Percentiles rank a stretch among this genome's conserved stretches.
Conservation (phyloP, 2,329 filamentous ascomycete genomes). For the Alternaria gansuensis region DNA sequence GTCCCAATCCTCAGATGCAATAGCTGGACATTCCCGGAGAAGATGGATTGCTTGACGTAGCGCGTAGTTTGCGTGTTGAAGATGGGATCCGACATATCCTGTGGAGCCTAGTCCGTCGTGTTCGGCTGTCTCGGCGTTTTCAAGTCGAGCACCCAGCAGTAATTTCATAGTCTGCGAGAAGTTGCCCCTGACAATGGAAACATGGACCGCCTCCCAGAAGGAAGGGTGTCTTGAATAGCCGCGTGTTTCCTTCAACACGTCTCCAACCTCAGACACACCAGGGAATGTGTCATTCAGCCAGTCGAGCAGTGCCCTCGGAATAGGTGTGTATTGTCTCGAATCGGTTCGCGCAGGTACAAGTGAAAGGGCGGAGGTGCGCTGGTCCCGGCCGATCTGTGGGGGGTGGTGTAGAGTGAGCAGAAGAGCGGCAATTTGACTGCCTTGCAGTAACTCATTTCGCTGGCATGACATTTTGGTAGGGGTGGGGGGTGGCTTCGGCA, state of each 20-base stretch:
- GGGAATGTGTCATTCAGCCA: conserved; percentile 84
- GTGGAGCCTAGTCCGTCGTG: conserved; percentile 70
- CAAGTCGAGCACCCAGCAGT: conserved; percentile 79
- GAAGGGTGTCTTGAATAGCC: conserved; percentile 78
- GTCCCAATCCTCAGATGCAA: conserved; percentile 77
- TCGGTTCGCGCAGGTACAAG: conserved; percentile 38
- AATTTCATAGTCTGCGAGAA: conserved; percentile 72
- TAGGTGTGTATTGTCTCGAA: conserved; percentile 54
- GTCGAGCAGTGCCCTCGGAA: conserved; percentile 81
- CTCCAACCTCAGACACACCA: conserved; percentile 70
- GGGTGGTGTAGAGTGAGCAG: conserved; percentile 79
- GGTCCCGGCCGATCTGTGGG: conserved; percentile 37
- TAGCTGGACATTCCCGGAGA: conserved; percentile 76
- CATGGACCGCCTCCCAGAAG: conserved; percentile 84
- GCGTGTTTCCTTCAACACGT: conserved; percentile 70
- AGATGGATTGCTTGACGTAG: conserved; percentile 73
- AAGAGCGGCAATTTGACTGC: conserved; percentile 78
- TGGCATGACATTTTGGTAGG: conserved; percentile 51
- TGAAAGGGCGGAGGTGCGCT: conserved; percentile 38
- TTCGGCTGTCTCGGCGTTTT: conserved; percentile 70
- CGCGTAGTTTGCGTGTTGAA: conserved; percentile 80
- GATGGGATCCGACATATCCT: conserved; percentile 76
- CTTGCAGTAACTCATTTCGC: conserved; percentile 72
- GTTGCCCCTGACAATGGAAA: conserved; percentile 77
- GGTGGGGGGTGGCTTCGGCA: conserved; percentile 25